phyloP scores from a whole-genome alignment of 371 early-diverging fungal genomes.

The Syncephalastrum monosporum region DNA sequence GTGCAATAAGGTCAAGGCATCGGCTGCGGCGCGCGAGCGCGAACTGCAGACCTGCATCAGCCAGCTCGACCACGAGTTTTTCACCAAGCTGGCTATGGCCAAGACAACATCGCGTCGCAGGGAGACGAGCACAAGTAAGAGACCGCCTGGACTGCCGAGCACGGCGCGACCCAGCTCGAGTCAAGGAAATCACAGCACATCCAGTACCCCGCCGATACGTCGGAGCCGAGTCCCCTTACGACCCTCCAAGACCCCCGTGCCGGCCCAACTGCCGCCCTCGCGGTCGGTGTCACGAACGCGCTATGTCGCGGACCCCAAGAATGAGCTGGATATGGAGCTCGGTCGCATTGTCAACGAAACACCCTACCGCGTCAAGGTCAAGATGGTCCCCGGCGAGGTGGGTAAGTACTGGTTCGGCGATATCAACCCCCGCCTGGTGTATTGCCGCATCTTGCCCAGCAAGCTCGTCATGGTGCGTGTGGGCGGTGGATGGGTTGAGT shows the following conservation, averaged over 20 bases:
- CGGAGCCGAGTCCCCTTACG: conserved; percentile 9
- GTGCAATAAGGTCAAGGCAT: conserved; percentile 39
- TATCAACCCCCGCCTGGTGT: conserved; percentile 56
- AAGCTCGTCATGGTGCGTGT: conserved; percentile 78
- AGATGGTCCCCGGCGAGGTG: conserved; percentile 60
- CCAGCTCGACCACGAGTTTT: conserved; percentile 43
- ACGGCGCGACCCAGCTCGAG: conserved; percentile 7
- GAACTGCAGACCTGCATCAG: conserved; percentile 36
- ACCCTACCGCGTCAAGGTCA: conserved; percentile 42
- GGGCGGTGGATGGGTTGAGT: conserved; percentile 70
- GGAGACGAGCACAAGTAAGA: conserved; percentile 1
- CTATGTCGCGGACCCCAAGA: conserved; percentile 63
- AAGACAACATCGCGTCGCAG: conserved; percentile 17
- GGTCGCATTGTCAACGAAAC: conserved; percentile 69
- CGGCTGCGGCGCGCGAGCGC: conserved; percentile 26
- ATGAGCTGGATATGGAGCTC: conserved; percentile 70
- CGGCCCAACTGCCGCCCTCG: conserved; percentile 1
- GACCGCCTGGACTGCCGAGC: conserved; percentile 8
- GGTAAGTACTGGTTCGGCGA: conserved; percentile 71
- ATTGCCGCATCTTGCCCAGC: conserved; percentile 61
- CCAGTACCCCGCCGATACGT: conserved; percentile 14
- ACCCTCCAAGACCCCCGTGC: conserved; percentile 1
- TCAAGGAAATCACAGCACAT: conserved; percentile 5
- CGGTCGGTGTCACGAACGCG: conserved; percentile 8
- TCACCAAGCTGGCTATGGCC: conserved; percentile 45